Evolutionary conservation across 495 filamentous ascomycete genomes (phyloP), one percentile per base, ranked within the genome.

Genomic region (Opeltia flavorubescens): DNA sequence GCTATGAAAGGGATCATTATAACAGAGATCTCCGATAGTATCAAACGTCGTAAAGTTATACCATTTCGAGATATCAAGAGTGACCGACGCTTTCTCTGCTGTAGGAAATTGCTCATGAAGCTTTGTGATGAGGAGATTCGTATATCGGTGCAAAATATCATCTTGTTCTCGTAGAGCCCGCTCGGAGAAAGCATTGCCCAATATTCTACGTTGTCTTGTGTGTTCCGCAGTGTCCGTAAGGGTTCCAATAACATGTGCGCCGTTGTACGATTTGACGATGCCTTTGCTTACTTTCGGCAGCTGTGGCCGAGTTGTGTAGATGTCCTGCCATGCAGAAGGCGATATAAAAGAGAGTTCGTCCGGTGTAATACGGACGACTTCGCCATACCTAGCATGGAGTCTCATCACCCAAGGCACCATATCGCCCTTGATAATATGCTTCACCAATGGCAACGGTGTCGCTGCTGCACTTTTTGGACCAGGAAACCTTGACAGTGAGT

Each of bases 11-110:
- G 66, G 63, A 49, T 80, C 67, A 0, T 73, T 75, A 61, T 80
- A 79, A 12, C 68, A 67, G 26, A 82, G 59, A 51, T 80, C 74
- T 2, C 75, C 76, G 50, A 77, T 75, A 18, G 79, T 60, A 53
- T 80, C 78, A 51, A 81, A 81, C 13, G 75, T 77, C 1, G 68
- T 70, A 51, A 58, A 80, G 42, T 75, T 78, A 44, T 70, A 74
- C 77, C 75, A 79, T 29, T 67, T 57, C 3, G 56, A 55, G 31
- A 81, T 55, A 40, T 74, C 62, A 1, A 77, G 55, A 5, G 50
- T 50, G 5, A 21, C 18, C 6, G 30, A 43, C 36, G 31, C 45
- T 23, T 51, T 38, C 26, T 52, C 48, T 2, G 61, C 62, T 13
- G 38, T 41, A 23, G 21, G 38, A 4, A 45, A 54, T 60, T 63